Base-by-base conservation (phyloP, 139 green algal species). In the Trebouxia sp. region DNA sequence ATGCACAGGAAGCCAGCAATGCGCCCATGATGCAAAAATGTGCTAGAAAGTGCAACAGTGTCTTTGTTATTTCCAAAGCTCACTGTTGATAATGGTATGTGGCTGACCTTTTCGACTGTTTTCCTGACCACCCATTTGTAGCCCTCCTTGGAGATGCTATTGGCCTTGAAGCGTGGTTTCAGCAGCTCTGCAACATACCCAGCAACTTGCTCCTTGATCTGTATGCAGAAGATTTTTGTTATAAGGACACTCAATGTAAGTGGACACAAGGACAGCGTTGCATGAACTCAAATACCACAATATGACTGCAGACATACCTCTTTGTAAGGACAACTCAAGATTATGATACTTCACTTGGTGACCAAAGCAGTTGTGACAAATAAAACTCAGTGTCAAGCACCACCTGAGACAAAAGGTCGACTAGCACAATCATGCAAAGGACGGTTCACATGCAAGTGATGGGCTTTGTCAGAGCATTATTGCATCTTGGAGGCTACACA, bases 131-230 rank as follows among this genome's bases (percentile, higher is more conserved):
- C 74, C 70, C 79, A 84, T 74, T 93, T 93, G 84, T 77, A 91
- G 24, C 85, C 65, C 43, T 93, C 89, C 51, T 84, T 88, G 51
- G 76, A 77, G 32, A 93, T 81, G 24, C 41, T 10, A 62, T 85
- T 83, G 5, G 62, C n/a, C 32, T 72, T 48, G 76, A 83, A 92
- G 15, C 76, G 65, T 1, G 79, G 76, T 55, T 83, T 79, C 42
- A 93, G 79, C 20, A 83, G 6, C 8, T 56, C 30, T 12, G 74
- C 74, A 15, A 87, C 76, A 50, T 79, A 81, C 7, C 74, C 50
- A 0, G 12, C 38, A 6, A 85, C 41, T 6, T 58, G 17, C 22
- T 75, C 32, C 6, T 48, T 65, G 67, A 65, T 10, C 48, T 72
- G 51, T 28, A 6, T 7, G 26, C 10, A 30, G 3, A 56, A 8